phyloP scores from a whole-genome alignment of 441 rosid genomes.

The Biscutella laevigata region DNA sequence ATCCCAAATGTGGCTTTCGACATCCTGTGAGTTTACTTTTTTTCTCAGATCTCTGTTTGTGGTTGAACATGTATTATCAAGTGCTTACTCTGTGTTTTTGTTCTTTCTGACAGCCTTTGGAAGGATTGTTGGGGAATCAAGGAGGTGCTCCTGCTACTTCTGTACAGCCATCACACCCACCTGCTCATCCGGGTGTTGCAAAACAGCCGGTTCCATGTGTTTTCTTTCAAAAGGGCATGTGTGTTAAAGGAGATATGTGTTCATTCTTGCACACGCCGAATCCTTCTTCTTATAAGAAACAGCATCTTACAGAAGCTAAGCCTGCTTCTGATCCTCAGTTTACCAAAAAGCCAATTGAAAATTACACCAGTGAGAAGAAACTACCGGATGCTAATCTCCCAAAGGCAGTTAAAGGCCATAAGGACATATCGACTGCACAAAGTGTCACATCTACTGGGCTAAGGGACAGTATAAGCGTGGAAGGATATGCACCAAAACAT shows the following conservation, averaged over 20 bases:
- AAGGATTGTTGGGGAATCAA: constrained; percentile 65
- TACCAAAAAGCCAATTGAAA: constrained; percentile 31
- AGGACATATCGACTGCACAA: constrained; percentile 29
- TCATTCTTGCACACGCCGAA: constrained; percentile 61
- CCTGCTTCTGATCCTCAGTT: constrained; percentile 32
- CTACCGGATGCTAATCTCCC: constrained; percentile 15
- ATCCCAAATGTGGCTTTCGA: constrained; percentile 82
- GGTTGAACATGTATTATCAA: neutral
- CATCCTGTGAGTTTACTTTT: constrained; percentile 69
- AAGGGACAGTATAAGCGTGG: constrained; percentile 30
- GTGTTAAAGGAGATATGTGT: constrained; percentile 80
- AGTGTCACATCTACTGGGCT: constrained; percentile 27
- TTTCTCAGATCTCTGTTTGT: neutral
- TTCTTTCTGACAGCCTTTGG: constrained; percentile 64
- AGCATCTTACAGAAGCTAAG: constrained; percentile 26
- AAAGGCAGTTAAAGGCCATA: constrained; percentile 26
- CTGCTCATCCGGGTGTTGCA: constrained; percentile 24
- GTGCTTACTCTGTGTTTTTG: constrained; percentile 9
- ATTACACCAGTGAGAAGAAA: constrained; percentile 33
- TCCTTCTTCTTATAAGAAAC: constrained; percentile 34
- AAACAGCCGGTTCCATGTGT: constrained; percentile 72
- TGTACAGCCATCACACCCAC: constrained; percentile 29
- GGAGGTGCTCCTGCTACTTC: constrained; percentile 39
- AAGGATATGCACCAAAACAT: constrained; percentile 26
- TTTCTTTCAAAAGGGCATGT: constrained; percentile 74